Evolutionary conservation across 192 early-diverging fungal species (phyloP).

Genomic region (Podila horticola): DNA sequence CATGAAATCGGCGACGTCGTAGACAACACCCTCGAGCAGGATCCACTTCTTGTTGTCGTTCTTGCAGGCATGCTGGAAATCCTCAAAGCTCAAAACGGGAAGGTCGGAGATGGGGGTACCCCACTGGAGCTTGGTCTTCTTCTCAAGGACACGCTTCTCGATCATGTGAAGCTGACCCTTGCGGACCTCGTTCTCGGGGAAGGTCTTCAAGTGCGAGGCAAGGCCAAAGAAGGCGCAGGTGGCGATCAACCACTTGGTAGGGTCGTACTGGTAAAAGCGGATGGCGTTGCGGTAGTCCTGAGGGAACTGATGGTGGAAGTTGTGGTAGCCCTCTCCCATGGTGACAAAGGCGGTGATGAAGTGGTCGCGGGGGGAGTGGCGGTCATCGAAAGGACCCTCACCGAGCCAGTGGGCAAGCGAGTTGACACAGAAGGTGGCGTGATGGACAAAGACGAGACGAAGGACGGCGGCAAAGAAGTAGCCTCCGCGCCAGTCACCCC

Average conservation of each 20-base stretch:
- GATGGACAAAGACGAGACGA: slow-evolving; percentile 83
- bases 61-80: slow-evolving; percentile 64
- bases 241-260: slow-evolving; percentile 89
- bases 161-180: slow-evolving; percentile 87
- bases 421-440: slow-evolving; percentile 92
- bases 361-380: slow-evolving; percentile 86
- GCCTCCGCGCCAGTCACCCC: slow-evolving; percentile 84
- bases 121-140: slow-evolving; percentile 75
- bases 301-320: slow-evolving; percentile 92
- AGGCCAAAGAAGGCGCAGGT: slow-evolving; percentile 68
- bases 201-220: slow-evolving; percentile 79
- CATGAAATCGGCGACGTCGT: slow-evolving; percentile 88
- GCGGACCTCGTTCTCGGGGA: slow-evolving; percentile 83
- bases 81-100: slow-evolving; percentile 73
- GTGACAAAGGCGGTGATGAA: slow-evolving; percentile 83
- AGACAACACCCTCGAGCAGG: slow-evolving; percentile 85
- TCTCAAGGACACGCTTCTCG: slow-evolving; percentile 79
- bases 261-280: slow-evolving; percentile 82
- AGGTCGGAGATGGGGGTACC: slow-evolving; percentile 78
- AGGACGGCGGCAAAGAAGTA: slow-evolving; percentile 80
- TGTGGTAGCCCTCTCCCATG: slow-evolving; percentile 90
- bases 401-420: slow-evolving; percentile 86
- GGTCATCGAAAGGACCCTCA: slow-evolving; percentile 82
- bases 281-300: slow-evolving; percentile 91
- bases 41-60: slow-evolving; percentile 78